A percentile compares a stretch with the other conserved stretches of the same genome.
These are phyloP conservation scores for Phytophthora citrophthora DNA, from an alignment of 352 stramenopile species.

Conservation along the genomic window DNA sequence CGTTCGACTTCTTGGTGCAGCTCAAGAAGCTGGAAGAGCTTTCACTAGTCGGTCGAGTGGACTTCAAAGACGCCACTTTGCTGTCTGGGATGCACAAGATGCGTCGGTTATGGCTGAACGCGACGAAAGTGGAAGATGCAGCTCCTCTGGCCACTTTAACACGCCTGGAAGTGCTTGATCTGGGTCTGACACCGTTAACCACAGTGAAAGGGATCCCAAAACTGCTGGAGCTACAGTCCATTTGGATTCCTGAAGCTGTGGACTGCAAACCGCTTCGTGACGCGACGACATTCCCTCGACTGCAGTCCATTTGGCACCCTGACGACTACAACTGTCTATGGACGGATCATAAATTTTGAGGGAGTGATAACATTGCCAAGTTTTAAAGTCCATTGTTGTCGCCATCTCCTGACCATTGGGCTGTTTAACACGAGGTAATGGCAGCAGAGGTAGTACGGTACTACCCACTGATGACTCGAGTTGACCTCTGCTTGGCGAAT, in stretches of 20 bases:
- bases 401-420: not conserved
- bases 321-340: constrained; percentile 73
- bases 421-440: constrained; percentile 9
- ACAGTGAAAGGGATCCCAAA: constrained; percentile 39
- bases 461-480: constrained; percentile 10
- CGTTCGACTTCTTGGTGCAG: constrained; percentile 51
- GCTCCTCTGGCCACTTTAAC: constrained; percentile 37
- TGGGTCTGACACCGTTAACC: constrained; percentile 59
- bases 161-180: constrained; percentile 48
- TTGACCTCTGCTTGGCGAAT: not conserved
- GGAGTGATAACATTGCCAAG: not conserved
- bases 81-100: constrained; percentile 49
- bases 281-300: constrained; percentile 44
- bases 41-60: constrained; percentile 56
- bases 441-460: constrained; percentile 4
- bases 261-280: constrained; percentile 54
- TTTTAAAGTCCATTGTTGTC: not conserved
- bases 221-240: constrained; percentile 46
- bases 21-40: constrained; percentile 53
- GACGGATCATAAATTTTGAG: constrained; percentile 59
- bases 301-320: constrained; percentile 64
- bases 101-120: constrained; percentile 51
- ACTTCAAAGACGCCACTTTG: constrained; percentile 58
- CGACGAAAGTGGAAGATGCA: constrained; percentile 56
- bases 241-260: constrained; percentile 54